A percentile compares a stretch with the other conserved stretches of the same genome.
phyloP scores from a whole-genome alignment of 2,329 filamentous ascomycete species.

The Diaporthe citri region DNA sequence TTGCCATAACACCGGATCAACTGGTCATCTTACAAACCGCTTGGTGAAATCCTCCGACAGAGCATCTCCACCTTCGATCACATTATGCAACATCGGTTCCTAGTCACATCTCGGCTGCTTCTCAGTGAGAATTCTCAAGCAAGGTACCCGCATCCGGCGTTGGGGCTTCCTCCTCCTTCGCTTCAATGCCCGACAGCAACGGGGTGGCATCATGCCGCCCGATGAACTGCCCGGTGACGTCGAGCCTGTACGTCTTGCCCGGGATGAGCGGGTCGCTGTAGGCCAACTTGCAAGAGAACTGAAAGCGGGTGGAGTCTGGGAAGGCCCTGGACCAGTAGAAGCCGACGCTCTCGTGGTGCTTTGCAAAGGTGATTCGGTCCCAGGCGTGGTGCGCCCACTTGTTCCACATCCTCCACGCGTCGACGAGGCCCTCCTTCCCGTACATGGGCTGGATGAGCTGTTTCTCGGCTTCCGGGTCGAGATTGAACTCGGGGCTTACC shows the following conservation, averaged over 20 bases:
- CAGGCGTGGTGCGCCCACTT: neutral
- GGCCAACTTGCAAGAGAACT: neutral
- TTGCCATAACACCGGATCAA: neutral
- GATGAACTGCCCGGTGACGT: neutral
- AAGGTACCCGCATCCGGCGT: neutral
- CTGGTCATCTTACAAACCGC: neutral
- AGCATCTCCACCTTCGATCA: neutral
- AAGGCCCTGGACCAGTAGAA: conserved; percentile 15
- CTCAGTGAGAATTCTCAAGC: neutral
- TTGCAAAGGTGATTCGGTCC: conserved; percentile 1
- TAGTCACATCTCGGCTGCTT: neutral
- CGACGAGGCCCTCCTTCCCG: conserved; percentile 7
- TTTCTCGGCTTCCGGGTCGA: neutral
- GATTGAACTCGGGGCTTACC: neutral
- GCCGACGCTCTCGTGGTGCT: neutral
- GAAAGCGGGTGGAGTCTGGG: neutral
- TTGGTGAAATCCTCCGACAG: neutral
- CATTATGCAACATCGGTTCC: neutral
- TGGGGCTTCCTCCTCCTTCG: neutral
- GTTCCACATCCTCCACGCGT: neutral
- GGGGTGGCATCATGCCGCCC: neutral
- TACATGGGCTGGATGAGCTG: neutral
- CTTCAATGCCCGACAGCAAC: neutral
- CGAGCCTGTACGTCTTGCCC: neutral
- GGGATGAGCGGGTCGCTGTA: conserved; percentile 12